Base-by-base conservation (phyloP, 495 filamentous ascomycete genomes). In the Penicillium cataractarum region DNA sequence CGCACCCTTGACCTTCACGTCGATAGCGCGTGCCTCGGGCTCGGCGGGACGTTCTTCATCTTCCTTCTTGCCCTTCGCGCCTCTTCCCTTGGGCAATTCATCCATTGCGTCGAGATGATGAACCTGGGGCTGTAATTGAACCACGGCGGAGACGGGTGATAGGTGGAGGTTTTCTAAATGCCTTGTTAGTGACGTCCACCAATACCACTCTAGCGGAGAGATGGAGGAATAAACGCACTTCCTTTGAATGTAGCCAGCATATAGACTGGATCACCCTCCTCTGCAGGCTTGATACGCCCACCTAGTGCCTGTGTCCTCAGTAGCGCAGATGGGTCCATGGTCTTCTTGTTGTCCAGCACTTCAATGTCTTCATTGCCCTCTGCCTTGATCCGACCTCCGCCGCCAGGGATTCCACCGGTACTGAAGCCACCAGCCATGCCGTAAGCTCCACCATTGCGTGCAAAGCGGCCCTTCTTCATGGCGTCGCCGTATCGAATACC, bases 81-180 rank as follows among this genome's bases (percentile, higher is more conserved):
- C 62, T 48, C 72, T 61, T 4, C 66, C 71, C 48, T 75, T 76
- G 0, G 69, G 78, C 57, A 74, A 66, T 51, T 90, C 88, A 39
- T 83, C 76, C 46, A 84, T 55, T 0, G 91, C 90, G 71, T 93
- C 91, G 26, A 93, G 68, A 70, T 93, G 90, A 65, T 89, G 86
- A 63, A 91, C 85, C 64, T 92, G 87, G 4, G 91, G 88, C 5
- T 89, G 84, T 65, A 93, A 77, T 71, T 92, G 89, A 15, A 90
- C 88, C 19, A 91, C 84, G 0, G 87, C 86, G 26, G 83, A 80
- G 48, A 92, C 79, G 6, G 83, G 83, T 0, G 86, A 90, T n/a
- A 92, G 77, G 73, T 91, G 87, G 6, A 91, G 70, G 65, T 90
- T 83, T 58, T 86, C 87, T 90, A 52, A 27, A 13, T 5, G 27